Evolutionary conservation across 2,329 filamentous ascomycete species (phyloP), one percentile per base, ranked within the genome.

Genomic region (Sporothrix humicola): DNA sequence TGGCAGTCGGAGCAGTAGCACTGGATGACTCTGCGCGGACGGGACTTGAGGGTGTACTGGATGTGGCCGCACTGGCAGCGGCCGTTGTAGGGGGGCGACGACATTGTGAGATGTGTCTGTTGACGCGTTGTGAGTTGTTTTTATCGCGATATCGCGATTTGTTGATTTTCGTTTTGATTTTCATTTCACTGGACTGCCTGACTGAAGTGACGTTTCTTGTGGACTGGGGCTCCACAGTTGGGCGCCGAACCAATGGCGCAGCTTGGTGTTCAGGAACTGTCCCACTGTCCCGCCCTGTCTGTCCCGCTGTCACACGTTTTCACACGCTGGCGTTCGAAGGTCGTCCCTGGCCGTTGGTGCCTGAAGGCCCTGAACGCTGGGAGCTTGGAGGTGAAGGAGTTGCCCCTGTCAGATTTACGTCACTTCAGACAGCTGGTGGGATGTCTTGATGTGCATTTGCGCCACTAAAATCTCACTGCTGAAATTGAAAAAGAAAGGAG

Each of bases 1-100:
- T 77, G 76, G 58, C 76, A 77, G 71, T 77, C 76, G 20, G 58
- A 66, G 71, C 76, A 77, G 73, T 77, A 54, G 75, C 76, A 77
- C 72, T 77, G 63, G 23, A 76, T 61, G 31, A 75, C 73, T 10
- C 72, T 63, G 13, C 73, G 74, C n/a, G 76, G 75, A 23, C 72
- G 74, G 5, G 73, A 63, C 48, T 72, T 75, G 50, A 77, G 73
- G 20, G 73, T 73, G 71, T 75, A 77, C 13, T 72, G 69, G 71
- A 77, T 77, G 61, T 74, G 68, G 68, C 76, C 76, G 74, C 76
- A 77, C 23, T 76, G 70, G 58, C 76, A 77, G 69, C 74, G 63
- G 65, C 76, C 76, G 3, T 31, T 59, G 70, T 50, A 75, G 26
- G 52, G 74, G 1, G 74, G 74, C 63, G 61, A 9, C 1, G 61